A percentile compares a stretch with the other conserved stretches of the same genome.
phyloP scores from a whole-genome alignment of 2,329 filamentous ascomycete species.

The Exophiala lecanii-corni region DNA sequence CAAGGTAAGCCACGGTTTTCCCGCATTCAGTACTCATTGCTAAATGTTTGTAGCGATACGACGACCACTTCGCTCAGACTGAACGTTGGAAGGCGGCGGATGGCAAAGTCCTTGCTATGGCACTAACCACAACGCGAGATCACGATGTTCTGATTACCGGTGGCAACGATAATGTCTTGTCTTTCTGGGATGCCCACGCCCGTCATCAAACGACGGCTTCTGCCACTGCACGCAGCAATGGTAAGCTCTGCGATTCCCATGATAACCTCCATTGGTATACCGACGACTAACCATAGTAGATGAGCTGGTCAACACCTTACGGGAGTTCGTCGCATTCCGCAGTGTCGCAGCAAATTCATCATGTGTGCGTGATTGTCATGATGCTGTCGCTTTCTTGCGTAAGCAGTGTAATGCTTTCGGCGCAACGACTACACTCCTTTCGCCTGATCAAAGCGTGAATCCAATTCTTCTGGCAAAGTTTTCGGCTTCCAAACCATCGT shows the following conservation, averaged over 20 bases:
- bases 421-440: constrained; percentile 84
- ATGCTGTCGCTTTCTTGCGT: constrained; percentile 85
- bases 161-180: constrained; percentile 84
- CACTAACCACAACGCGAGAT: constrained; percentile 61
- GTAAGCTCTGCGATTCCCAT: constrained; percentile 39
- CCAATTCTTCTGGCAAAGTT: constrained; percentile 93
- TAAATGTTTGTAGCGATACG: constrained; percentile 55
- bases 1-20: constrained; percentile 65
- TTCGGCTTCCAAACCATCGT: constrained; percentile 41
- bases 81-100: constrained; percentile 77
- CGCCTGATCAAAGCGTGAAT: constrained; percentile 72
- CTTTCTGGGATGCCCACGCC: constrained; percentile 72
- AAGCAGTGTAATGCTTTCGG: constrained; percentile 89
- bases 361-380: constrained; percentile 85
- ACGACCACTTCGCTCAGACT: constrained; percentile 76
- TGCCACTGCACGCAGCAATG: constrained; percentile 50
- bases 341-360: constrained; percentile 84
- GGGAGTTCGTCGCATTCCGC: constrained; percentile 84
- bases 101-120: constrained; percentile 81
- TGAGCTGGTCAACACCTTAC: constrained; percentile 63
- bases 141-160: constrained; percentile 89
- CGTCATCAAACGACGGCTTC: constrained; percentile 23
- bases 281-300: constrained; percentile 37
- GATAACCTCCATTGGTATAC: neutral
- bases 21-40: neutral